Evolutionary conservation across 2,329 filamentous ascomycete genomes (phyloP), one percentile per base, ranked within the genome.

Genomic region (Neocatenulostroma microsporum): DNA sequence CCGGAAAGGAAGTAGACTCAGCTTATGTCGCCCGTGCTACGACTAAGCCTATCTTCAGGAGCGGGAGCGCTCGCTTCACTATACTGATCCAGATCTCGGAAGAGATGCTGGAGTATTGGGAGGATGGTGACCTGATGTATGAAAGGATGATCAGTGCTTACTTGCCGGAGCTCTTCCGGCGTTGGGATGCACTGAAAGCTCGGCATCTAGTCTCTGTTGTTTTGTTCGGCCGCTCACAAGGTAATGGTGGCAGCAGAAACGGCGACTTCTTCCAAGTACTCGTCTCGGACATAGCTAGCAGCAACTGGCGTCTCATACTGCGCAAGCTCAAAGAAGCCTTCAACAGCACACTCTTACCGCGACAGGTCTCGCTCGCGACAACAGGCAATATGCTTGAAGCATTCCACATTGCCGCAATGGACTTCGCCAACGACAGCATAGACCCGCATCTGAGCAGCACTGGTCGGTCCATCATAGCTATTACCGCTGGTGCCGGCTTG

Each of bases 31-130:
- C 82, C 4, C 48, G 52, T 30, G 74, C 79, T 6, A 75, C 78
- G 39, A 96, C 91, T 1, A 86, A 89, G 40, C 88, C 91, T 7
- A 86, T 98, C 30, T 96, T 98, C 55, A 81, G 91, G 39, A 96
- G 91, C 63, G 91, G 95, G 60, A 95, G 89, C 11, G 88, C 91
- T 13, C 78, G 88, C 52, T 98, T 91, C 61, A 82, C 94, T 6
- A 70, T 98, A 2, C 94, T 96, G 56, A 86, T 98, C 39, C 91
- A 98, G 59, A 94, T 98, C 84, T 91, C 91, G 9, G 78, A 80
- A 47, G 91, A 98, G 61, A 98, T 98, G 91, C 96, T 93, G 84
- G 87, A 96, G 50, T 95, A 95, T 57, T 93, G 96, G 61, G 81
- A 85, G 0, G 87, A 95, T 59, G 91, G 91, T 18, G 88, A 96